Conservation (phyloP, 2,329 filamentous ascomycete genomes). For the Fusarium penzigii region DNA sequence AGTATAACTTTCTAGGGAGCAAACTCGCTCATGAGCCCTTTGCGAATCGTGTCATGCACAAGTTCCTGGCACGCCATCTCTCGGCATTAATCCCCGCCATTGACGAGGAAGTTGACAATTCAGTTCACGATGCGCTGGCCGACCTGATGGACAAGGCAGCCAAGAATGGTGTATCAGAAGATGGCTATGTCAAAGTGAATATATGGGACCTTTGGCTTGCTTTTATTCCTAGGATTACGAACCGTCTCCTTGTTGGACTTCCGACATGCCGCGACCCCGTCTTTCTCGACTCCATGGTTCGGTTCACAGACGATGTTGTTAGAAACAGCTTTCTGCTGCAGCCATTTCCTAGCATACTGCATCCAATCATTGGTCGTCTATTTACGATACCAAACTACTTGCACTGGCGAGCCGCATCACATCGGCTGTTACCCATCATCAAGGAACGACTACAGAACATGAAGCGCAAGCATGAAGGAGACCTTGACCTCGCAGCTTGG, state of each 20-base stretch:
- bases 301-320: conserved; percentile 52
- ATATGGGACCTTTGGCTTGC: conserved; percentile 47
- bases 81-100: conserved; percentile 41
- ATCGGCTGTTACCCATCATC: conserved; percentile 49
- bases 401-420: conserved; percentile 46
- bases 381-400: conserved; percentile 47
- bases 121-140: conserved; percentile 39
- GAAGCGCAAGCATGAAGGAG: conserved; percentile 39
- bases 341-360: conserved; percentile 48
- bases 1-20: conserved; percentile 46
- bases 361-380: conserved; percentile 50
- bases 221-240: conserved; percentile 46
- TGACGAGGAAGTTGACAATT: conserved; percentile 40
- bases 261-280: conserved; percentile 42
- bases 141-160: conserved; percentile 5
- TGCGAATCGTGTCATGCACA: conserved; percentile 45
- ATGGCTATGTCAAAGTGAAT: conserved; percentile 41
- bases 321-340: conserved; percentile 46
- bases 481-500: conserved; percentile 43
- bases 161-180: neutral
- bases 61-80: conserved; percentile 44
- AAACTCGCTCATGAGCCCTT: conserved; percentile 38
- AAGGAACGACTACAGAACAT: conserved; percentile 49
- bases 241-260: conserved; percentile 43
- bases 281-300: conserved; percentile 48